These are phyloP conservation scores for Penicillium sp. DNA, from an alignment of 2,329 filamentous ascomycete species.

Conservation along the genomic window DNA sequence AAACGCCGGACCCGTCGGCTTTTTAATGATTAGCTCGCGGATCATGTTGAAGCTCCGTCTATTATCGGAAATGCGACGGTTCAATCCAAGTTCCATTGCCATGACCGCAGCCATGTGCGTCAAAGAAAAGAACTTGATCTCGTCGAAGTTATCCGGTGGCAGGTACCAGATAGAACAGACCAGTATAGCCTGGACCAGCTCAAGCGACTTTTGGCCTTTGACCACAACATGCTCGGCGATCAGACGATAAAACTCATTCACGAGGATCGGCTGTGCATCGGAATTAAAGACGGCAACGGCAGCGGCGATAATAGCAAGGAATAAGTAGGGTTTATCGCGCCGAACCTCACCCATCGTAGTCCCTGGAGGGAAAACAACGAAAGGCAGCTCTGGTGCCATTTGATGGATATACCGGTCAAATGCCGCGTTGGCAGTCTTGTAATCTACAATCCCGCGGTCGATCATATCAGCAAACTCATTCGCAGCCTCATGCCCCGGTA, in stretches of 20 bases:
- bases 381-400: constrained; percentile 55
- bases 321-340: constrained; percentile 58
- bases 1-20: constrained; percentile 24
- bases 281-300: constrained; percentile 53
- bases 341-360: constrained; percentile 56
- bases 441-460: constrained; percentile 51
- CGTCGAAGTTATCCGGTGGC: constrained; percentile 77
- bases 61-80: constrained; percentile 49
- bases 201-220: constrained; percentile 74
- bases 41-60: constrained; percentile 33
- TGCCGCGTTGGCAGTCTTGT: constrained; percentile 52
- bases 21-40: constrained; percentile 41
- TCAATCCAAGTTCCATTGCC: constrained; percentile 79
- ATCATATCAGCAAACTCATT: constrained; percentile 47
- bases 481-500: constrained; percentile 14
- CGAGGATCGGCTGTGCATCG: constrained; percentile 60
- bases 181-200: constrained; percentile 75
- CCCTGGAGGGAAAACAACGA: constrained; percentile 55
- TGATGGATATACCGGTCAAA: constrained; percentile 56
- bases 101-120: constrained; percentile 77
- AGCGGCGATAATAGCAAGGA: constrained; percentile 56
- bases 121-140: constrained; percentile 86
- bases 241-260: constrained; percentile 67
- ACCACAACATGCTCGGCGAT: constrained; percentile 73
- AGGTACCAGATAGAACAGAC: constrained; percentile 80